Conservation (phyloP, 345 rosid species). For the Erysimum cheiranthoides region DNA sequence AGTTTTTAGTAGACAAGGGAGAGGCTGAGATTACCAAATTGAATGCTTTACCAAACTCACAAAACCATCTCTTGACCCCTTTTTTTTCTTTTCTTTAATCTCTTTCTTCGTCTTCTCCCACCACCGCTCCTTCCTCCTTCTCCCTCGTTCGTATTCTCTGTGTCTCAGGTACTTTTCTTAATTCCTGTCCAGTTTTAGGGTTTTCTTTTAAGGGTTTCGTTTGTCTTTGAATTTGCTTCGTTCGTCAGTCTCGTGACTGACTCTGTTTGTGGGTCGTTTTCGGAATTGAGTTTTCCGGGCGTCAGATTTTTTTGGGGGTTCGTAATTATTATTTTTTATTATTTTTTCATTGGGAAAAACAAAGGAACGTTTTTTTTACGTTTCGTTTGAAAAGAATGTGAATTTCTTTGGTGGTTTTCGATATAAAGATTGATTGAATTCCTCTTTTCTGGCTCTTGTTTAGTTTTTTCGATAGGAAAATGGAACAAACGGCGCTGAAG, state of each 20-base stretch:
- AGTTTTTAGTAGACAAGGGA: slow-evolving; percentile 43
- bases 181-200: not conserved
- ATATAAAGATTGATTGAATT: not conserved
- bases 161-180: slow-evolving; percentile 37
- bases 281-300: slow-evolving; percentile 29
- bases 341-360: not conserved
- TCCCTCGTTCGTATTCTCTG: slow-evolving; percentile 14
- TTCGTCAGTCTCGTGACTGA: slow-evolving; percentile 37
- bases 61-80: slow-evolving; percentile 27
- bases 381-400: slow-evolving; percentile 28
- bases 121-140: slow-evolving; percentile 40
- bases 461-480: slow-evolving; percentile 40
- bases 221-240: slow-evolving; percentile 10
- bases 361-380: slow-evolving; percentile 32
- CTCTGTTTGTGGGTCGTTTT: slow-evolving; percentile 33
- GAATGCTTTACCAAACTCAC: slow-evolving; percentile 83
- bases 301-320: slow-evolving; percentile 12
- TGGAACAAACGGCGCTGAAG: slow-evolving; percentile 77
- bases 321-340: not conserved
- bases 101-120: slow-evolving; percentile 28
- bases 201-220: slow-evolving; percentile 8
- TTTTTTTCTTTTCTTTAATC: slow-evolving; percentile 40
- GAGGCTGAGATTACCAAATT: slow-evolving; percentile 49
- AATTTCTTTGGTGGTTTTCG: slow-evolving; percentile 12
- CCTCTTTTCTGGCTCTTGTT: not conserved